Evolutionary conservation across 495 filamentous ascomycete species (phyloP), one percentile per base, ranked within the genome.

Genomic region (Paragyromitra xinjiangensis): DNA sequence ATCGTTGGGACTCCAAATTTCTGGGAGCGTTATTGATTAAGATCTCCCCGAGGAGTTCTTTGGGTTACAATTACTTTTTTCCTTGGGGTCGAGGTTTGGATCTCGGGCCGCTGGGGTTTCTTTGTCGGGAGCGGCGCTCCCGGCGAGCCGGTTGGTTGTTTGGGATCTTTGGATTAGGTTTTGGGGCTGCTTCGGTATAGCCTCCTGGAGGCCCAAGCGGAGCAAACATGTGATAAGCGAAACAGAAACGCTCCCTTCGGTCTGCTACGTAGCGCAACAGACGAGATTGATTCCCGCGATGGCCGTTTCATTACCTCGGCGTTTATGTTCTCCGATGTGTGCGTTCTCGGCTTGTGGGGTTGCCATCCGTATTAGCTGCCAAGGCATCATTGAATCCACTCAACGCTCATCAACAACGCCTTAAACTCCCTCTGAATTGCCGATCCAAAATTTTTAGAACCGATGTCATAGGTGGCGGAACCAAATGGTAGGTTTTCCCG

Each of bases 91-190:
- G 44, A 7, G 26, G 48, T 56, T 26, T 58, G 62, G 40, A 50
- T 67, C 51, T 67, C 71, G 62, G 63, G 29, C 69, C 59, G 45
- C 51, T 62, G 34, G 58, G 61, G 19, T 42, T 55, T 14, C 69
- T 64, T 72, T 72, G 69, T 48, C 37, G 59, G 37, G 59, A 72
- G 61, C 45, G 59, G 50, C 42, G 53, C 16, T 71, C 56, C 69
- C 69, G 59, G 42, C 53, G 42, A 59, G 58, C 42, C 56, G 69
- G 61, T 64, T 72, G 44, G 58, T 40, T 64, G n/a, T 19, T 45
- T 45, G 12, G 24, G 53, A 24, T 67, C 4, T 24, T 65, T 73
- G 16, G 62, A 51, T 73, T 48, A 55, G 26, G 26, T 48, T 40
- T 34, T 37, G 14, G 16, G 3, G 14, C 29, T 61, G 56, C 1